Evolutionary conservation across 2,329 filamentous ascomycete species (phyloP), one percentile per base, ranked within the genome.

Genomic region (Neofusicoccum sp.): DNA sequence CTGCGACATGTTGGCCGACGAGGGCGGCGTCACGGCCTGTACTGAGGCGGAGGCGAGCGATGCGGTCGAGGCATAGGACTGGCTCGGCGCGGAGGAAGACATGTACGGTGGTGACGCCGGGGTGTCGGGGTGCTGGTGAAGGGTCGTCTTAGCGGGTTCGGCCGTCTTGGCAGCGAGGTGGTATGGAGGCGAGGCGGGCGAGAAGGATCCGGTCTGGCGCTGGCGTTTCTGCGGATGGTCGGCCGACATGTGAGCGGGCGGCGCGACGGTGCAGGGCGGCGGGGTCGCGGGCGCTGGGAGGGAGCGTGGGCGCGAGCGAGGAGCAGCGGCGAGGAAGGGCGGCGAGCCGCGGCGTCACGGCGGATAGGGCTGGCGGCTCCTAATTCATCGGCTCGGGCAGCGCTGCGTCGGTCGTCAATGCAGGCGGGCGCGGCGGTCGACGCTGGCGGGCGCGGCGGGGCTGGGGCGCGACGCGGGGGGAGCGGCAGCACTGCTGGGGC

Each of bases 71-170:
- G 58, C 61, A 59, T 63, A 36, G 29, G 61, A 58, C 14, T 44
- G 34, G n/a, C 29, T 37, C 75, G 76, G 76, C 71, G 78, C 76
- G 77, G 73, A 77, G 68, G 79, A 79, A 73, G 79, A 79, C 76
- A 77, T 77, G 64, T 78, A 78, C 61, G 80, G 79, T 61, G 79
- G 79, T 29, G 79, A 80, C 41, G 79, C 81, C 61, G 80, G 80
- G 8, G 80, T 82, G 68, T 80, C 78, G 52, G 79, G 79, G 58
- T 77, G 74, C 58, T 73, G 67, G 41, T 60, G 33, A 66, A 76
- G 74, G 70, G 72, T 70, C 67, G 70, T 66, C 72, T 79, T 79
- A 74, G 76, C 76, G 67, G 77, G 70, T 34, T 68, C 71, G 71
- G 66, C 71, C 62, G 72, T 66, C 73, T 74, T 75, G 67, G 70